A percentile compares a stretch with the other conserved stretches of the same genome.
Conservation (phyloP, 495 filamentous ascomycete genomes). For the Penicillium steckii region DNA sequence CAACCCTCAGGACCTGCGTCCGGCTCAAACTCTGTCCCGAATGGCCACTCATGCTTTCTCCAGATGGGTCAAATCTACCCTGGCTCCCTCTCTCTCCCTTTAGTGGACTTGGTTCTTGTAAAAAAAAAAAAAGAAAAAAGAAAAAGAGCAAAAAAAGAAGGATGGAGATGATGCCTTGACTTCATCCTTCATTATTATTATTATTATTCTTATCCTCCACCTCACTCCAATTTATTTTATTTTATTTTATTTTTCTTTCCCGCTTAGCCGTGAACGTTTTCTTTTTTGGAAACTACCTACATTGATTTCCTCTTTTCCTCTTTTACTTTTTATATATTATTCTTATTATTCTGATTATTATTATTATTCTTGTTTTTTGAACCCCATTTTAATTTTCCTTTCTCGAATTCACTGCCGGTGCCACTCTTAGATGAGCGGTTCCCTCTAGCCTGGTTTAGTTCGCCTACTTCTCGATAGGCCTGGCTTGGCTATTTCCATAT, state of each 20-base stretch:
- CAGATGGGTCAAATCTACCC: conserved; percentile 37
- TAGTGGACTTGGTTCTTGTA: conserved; percentile 29
- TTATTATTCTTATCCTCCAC: conserved; percentile 15
- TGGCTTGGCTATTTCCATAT: conserved; percentile 27
- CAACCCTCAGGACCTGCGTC: conserved; percentile 49
- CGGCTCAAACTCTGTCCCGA: conserved; percentile 45
- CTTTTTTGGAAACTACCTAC: conserved; percentile 12
- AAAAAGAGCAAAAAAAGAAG: neutral
- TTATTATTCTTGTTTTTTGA: conserved; percentile 2
- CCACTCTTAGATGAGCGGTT: conserved; percentile 9
- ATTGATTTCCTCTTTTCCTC: conserved; percentile 5
- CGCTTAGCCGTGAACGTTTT: conserved; percentile 23
- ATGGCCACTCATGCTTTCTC: conserved; percentile 35
- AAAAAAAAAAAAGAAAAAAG: conserved; percentile 2
- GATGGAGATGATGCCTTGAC: conserved; percentile 45
- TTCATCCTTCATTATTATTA: conserved; percentile 32
- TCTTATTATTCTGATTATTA: neutral
- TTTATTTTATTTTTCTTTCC: conserved; percentile 17
- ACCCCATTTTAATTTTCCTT: conserved; percentile 4
- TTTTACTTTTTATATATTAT: conserved; percentile 3
- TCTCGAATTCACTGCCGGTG: conserved; percentile 3
- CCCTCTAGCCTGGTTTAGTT: conserved; percentile 23
- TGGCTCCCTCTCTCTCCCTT: conserved; percentile 32
- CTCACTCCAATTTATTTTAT: conserved; percentile 16
- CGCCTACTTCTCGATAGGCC: conserved; percentile 37